Conservation (phyloP, 225 moss, liverwort and hornwort species). For the Straminergon stramineum region DNA sequence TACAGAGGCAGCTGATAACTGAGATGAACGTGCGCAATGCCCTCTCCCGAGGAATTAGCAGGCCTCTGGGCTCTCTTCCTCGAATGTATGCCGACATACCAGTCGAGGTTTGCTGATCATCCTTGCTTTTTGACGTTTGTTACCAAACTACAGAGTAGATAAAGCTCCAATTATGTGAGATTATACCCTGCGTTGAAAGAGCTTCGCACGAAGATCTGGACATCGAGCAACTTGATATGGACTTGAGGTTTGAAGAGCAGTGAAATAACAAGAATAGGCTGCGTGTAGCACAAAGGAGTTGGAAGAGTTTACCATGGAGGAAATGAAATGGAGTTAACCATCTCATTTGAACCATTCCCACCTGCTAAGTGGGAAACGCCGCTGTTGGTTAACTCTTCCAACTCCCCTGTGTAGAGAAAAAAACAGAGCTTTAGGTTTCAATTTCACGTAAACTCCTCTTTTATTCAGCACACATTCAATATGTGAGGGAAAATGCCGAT, state of each 20-base stretch:
- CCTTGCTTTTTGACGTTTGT: neutral
- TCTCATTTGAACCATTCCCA: neutral
- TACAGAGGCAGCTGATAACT: slow-evolving; percentile 24
- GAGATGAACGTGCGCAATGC: slow-evolving; percentile 37
- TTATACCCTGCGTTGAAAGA: neutral
- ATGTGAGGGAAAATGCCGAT: neutral
- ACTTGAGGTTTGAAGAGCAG: neutral
- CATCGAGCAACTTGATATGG: neutral
- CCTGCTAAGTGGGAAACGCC: neutral
- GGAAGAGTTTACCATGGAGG: neutral
- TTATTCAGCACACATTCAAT: neutral
- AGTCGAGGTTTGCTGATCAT: slow-evolving; percentile 14
- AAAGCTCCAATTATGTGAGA: neutral
- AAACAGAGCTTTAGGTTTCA: neutral
- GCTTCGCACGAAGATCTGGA: neutral
- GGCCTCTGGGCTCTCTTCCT: slow-evolving; percentile 28
- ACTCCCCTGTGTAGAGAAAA: neutral
- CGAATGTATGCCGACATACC: slow-evolving; percentile 19
- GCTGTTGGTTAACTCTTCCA: neutral
- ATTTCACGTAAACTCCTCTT: neutral
- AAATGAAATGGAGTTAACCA: neutral
- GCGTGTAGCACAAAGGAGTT: neutral
- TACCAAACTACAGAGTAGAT: neutral
- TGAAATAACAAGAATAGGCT: neutral
- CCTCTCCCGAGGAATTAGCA: slow-evolving; percentile 29